phyloP scores from a whole-genome alignment of 2,329 filamentous ascomycete species.

The Colletotrichum sp. region DNA sequence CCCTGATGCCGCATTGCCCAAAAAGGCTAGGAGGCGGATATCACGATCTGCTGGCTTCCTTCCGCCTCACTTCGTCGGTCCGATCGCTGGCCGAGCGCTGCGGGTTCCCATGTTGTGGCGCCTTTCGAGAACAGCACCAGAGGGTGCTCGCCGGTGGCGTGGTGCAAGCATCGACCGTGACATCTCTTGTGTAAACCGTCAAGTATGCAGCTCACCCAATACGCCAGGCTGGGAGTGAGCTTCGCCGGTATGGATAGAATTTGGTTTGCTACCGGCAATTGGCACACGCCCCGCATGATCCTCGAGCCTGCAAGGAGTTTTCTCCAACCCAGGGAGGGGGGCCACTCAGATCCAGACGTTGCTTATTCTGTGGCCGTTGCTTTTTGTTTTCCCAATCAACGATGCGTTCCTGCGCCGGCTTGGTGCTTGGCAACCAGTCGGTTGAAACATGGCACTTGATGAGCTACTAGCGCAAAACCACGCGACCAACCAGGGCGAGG shows the following conservation, averaged over 20 bases:
- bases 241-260: neutral
- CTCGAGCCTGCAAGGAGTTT: neutral
- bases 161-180: neutral
- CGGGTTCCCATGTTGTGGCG: neutral
- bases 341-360: neutral
- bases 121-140: neutral
- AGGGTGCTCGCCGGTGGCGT: neutral
- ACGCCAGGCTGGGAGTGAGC: neutral
- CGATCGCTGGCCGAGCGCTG: neutral
- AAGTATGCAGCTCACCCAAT: neutral
- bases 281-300: neutral
- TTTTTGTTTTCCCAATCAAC: neutral
- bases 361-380: neutral
- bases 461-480: neutral
- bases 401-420: neutral
- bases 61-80: neutral
- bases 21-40: neutral
- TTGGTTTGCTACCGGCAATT: neutral
- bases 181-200: neutral
- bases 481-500: neutral
- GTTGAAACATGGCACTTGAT: constrained; percentile 5
- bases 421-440: neutral
- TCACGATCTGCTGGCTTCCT: neutral
- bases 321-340: neutral
- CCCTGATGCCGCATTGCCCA: neutral